Percentiles rank a stretch among this genome's conserved stretches.
These are phyloP conservation scores for Rhododendron vialii DNA, from an alignment of 148 eudicot genomes.

Conservation along the genomic window DNA sequence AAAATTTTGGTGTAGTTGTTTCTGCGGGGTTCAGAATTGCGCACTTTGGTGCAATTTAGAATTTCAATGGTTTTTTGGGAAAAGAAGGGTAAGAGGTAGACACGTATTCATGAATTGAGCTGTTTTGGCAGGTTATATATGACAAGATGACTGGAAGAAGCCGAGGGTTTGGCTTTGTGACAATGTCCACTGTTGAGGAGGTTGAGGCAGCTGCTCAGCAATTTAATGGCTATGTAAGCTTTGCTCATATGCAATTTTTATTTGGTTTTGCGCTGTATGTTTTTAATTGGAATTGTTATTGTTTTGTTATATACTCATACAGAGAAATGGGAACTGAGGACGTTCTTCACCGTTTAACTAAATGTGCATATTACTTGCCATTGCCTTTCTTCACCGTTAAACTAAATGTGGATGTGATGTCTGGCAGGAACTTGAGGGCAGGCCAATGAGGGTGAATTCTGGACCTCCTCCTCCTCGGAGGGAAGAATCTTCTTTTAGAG, in stretches of 20 bases:
- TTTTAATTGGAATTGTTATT: background rate
- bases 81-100: background rate
- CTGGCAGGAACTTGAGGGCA: conserved; percentile 82
- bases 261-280: background rate
- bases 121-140: conserved; percentile 69
- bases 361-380: background rate
- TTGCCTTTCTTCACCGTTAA: background rate
- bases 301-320: background rate
- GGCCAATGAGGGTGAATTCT: conserved; percentile 79
- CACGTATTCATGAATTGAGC: background rate
- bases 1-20: background rate
- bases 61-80: background rate
- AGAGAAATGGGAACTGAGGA: background rate
- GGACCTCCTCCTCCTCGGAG: conserved; percentile 78
- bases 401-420: conserved; percentile 3
- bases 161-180: conserved; percentile 93
- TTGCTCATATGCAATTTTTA: background rate
- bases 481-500: conserved; percentile 45
- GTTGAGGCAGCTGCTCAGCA: conserved; percentile 75
- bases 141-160: conserved; percentile 88
- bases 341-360: background rate
- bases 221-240: conserved; percentile 87
- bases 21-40: background rate
- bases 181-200: conserved; percentile 84
- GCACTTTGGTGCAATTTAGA: background rate